Percentiles rank a stretch among this genome's conserved stretches.
These are phyloP conservation scores for Fusarium sp. DNA, from an alignment of 2,329 filamentous ascomycete species.

Conservation along the genomic window DNA sequence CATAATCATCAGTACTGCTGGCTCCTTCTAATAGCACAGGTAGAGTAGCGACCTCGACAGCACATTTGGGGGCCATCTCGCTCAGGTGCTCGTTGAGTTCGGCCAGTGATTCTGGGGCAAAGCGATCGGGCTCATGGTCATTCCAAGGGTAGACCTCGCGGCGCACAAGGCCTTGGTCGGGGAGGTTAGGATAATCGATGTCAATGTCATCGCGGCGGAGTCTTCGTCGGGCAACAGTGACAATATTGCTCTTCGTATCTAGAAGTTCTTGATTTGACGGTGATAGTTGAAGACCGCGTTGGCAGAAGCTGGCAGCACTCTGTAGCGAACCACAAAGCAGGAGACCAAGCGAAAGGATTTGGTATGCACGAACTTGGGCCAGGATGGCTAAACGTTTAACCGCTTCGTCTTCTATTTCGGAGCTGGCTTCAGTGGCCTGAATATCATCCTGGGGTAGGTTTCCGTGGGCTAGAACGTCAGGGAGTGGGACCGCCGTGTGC, in stretches of 20 bases:
- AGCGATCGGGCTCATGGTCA: slow-evolving; percentile 75
- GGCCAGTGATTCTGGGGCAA: slow-evolving; percentile 74
- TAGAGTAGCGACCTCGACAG: slow-evolving; percentile 79
- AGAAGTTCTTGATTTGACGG: slow-evolving; percentile 68
- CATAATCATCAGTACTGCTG: slow-evolving; percentile 61
- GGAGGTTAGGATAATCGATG: slow-evolving; percentile 63
- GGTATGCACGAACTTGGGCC: slow-evolving; percentile 69
- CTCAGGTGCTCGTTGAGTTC: slow-evolving; percentile 78
- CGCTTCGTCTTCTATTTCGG: slow-evolving; percentile 51
- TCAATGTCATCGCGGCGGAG: slow-evolving; percentile 61
- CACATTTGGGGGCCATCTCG: slow-evolving; percentile 81
- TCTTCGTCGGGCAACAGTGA: slow-evolving; percentile 63
- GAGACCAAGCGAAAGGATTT: slow-evolving; percentile 68
- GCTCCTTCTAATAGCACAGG: slow-evolving; percentile 75
- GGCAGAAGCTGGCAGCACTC: slow-evolving; percentile 74
- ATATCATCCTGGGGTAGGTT: slow-evolving; percentile 54
- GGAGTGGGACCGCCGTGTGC: slow-evolving; percentile 52
- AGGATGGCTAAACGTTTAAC: slow-evolving; percentile 59
- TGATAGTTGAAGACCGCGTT: slow-evolving; percentile 68
- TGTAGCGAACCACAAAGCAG: slow-evolving; percentile 76
- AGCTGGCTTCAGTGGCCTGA: slow-evolving; percentile 50
- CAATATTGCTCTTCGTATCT: slow-evolving; percentile 66
- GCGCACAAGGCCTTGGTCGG: slow-evolving; percentile 77
- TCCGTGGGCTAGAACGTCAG: slow-evolving; percentile 62
- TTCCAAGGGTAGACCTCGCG: slow-evolving; percentile 80